Conservation (phyloP, 73 alveolate genomes). For the Paramecium sexaurelia region DNA sequence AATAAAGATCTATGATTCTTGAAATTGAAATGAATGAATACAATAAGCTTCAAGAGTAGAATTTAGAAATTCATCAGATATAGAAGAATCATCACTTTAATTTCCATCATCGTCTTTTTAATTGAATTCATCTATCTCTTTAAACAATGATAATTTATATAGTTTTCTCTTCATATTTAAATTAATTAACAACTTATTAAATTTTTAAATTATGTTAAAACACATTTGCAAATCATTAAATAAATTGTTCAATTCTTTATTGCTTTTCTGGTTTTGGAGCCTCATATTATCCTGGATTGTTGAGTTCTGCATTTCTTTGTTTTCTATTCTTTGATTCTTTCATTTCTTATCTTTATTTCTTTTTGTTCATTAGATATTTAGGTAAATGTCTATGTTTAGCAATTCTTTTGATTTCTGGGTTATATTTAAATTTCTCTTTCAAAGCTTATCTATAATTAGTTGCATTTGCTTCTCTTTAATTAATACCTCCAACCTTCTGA, state of each 20-base stretch:
- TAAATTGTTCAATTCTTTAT: slow-evolving; percentile 34
- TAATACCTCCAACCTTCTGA: slow-evolving; percentile 84
- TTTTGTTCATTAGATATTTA: slow-evolving; percentile 84
- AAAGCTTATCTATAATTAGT: slow-evolving; percentile 86
- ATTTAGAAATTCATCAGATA: slow-evolving; percentile 33
- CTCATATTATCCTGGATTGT: slow-evolving; percentile 33
- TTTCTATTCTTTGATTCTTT: slow-evolving; percentile 88
- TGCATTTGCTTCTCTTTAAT: slow-evolving; percentile 89
- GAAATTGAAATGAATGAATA: background rate
- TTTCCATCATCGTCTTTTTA: background rate
- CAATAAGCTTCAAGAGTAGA: slow-evolving; percentile 42
- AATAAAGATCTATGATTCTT: slow-evolving; percentile 45
- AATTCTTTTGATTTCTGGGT: slow-evolving; percentile 89
- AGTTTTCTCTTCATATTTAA: slow-evolving; percentile 6
- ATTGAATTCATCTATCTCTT: background rate
- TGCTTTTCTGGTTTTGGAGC: slow-evolving; percentile 60
- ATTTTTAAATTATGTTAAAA: background rate
- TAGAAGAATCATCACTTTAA: slow-evolving; percentile 1
- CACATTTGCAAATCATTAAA: slow-evolving; percentile 16
- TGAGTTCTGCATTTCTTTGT: slow-evolving; percentile 78
- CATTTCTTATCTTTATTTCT: slow-evolving; percentile 81
- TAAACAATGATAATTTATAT: background rate
- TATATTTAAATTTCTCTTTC: slow-evolving; percentile 90
- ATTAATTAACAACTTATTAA: slow-evolving; percentile 21
- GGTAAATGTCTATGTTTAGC: slow-evolving; percentile 94